Evolutionary conservation across 2,329 filamentous ascomycete species (phyloP).

Genomic region (Monilinia laxa): DNA sequence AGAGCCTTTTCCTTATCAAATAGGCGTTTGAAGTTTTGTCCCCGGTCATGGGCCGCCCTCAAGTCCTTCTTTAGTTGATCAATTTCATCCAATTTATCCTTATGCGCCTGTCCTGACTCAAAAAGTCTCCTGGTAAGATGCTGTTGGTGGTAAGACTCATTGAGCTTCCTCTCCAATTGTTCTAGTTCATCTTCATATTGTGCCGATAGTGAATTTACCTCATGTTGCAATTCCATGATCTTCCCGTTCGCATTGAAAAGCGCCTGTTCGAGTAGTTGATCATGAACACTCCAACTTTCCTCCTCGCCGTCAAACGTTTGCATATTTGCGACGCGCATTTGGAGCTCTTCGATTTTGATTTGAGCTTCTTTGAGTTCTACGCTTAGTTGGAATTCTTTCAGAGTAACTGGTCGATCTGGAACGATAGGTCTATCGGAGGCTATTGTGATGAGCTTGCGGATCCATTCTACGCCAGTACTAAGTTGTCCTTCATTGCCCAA

Average conservation of each 20-base stretch:
- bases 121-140: not conserved
- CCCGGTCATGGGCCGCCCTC: not conserved
- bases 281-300: not conserved
- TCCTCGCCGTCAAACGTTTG: not conserved
- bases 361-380: not conserved
- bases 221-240: not conserved
- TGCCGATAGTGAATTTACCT: not conserved
- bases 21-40: not conserved
- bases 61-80: not conserved
- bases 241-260: not conserved
- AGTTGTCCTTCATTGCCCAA: not conserved
- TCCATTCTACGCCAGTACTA: constrained; percentile 16
- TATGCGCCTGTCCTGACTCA: not conserved
- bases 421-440: not conserved
- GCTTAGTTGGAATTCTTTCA: constrained; percentile 7
- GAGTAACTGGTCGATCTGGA: not conserved
- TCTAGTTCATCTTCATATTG: constrained; percentile 13
- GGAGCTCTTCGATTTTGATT: constrained; percentile 5
- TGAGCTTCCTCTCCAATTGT: not conserved
- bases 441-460: constrained; percentile 9
- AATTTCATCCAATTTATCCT: not conserved
- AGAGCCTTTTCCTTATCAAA: constrained; percentile 4
- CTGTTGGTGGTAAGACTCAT: not conserved
- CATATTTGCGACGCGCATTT: no score
- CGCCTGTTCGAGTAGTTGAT: not conserved